phyloP scores from a whole-genome alignment of 108 stramenopile genomes.

The Thalassiosira profunda region DNA sequence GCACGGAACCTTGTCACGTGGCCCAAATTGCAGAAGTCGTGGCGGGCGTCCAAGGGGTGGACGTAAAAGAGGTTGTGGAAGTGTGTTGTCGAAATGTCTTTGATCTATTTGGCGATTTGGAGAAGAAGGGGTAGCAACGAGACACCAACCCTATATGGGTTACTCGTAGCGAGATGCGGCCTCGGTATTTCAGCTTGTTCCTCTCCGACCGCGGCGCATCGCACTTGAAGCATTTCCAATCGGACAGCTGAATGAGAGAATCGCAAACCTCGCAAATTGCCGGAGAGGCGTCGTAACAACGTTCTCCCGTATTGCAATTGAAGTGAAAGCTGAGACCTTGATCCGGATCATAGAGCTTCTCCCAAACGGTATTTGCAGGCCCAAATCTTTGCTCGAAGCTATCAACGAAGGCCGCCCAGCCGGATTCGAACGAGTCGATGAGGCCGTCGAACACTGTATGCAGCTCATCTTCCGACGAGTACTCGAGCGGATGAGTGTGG shows the following conservation, averaged over 20 bases:
- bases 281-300: not conserved
- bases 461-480: too few relatives aligned
- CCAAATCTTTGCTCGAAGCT: not conserved
- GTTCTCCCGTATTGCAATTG: not conserved
- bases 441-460: conserved; percentile 23
- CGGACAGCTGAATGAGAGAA: not conserved
- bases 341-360: conserved; percentile 1
- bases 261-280: conserved; percentile 12
- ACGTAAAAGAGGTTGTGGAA: conserved; percentile 65
- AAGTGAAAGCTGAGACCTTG: not conserved
- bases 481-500: too few relatives aligned
- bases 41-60: conserved; percentile 68
- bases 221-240: conserved; percentile 10
- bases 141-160: too few relatives aligned
- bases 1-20: conserved; percentile 92
- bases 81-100: conserved; percentile 67
- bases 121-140: conserved; percentile 2
- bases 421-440: not conserved
- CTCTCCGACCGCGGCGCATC: conserved; percentile 1
- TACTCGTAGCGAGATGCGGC: not conserved
- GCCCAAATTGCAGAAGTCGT: conserved; percentile 89
- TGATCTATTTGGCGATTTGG: conserved; percentile 57
- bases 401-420: not conserved
- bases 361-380: not conserved
- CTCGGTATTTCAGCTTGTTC: conserved; percentile 3